Base-by-base conservation (phyloP, 768 basidiomycete species). In the Chalciporus sphaerocephalus region DNA sequence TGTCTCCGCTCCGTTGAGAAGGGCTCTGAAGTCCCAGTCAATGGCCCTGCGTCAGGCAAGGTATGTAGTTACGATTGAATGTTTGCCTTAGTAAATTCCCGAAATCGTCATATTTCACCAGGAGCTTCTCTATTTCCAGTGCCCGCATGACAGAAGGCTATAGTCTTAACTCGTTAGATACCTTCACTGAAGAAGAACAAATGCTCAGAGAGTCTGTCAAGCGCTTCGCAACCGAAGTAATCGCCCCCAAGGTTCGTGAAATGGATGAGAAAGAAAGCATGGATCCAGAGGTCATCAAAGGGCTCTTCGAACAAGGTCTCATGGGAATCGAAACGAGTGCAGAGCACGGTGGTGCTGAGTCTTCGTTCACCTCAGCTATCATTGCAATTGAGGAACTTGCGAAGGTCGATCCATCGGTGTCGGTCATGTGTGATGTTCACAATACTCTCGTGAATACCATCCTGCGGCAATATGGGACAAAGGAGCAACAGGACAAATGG, bases 211-310 rank as follows among this genome's bases (percentile, higher is more conserved):
- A 99, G 48, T 77, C 88, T 3, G 95, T 97, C 18, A 76, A 76
- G 57, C 85, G 90, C 21, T 98, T 97, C 57, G 91, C 94, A 0
- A 74, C 78, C 41, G 93, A 98, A 41, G 84, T 95, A 22, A 80
- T 99, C 16, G 88, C 70, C 3, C 96, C 96, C 38, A 90, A 84
- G 65, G 94, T 96, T 47, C 79, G 83, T 17, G 92, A 94, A 65
- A 99, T 99, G 96, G 96, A 99, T 60, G 96, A 99, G 75, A 87
- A 84, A 44, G 95, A 99, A 69, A 70, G 65, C 46, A 98, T 99
- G 95, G 93, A 97, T 62, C 81, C 89, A 1, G 75, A 70, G 0
- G 65, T 99, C 51, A 90, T 98, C 60, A 74, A 87, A 57, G 91
- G 83, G 0, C 75, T 97, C 11, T 99, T 97, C 51, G 92, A 96